phyloP scores from a whole-genome alignment of 2,329 filamentous ascomycete genomes.

The Neonectria magnoliae region DNA sequence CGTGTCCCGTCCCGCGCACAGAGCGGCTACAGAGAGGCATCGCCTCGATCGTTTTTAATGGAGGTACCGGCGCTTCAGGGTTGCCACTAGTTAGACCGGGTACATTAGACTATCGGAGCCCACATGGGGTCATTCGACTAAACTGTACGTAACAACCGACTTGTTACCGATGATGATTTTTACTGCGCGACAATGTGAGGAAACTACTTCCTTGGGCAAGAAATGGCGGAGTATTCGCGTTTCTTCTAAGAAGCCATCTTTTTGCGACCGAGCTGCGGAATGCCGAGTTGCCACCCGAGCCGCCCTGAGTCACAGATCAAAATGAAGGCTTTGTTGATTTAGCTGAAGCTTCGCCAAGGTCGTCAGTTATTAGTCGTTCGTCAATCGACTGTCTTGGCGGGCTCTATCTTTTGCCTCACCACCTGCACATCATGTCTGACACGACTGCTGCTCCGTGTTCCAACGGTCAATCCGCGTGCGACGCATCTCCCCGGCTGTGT shows the following conservation, averaged over 20 bases:
- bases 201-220: constrained; percentile 12
- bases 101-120: constrained; percentile 1
- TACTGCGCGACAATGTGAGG: not conserved
- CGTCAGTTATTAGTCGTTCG: not conserved
- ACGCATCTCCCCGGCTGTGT: constrained; percentile 26
- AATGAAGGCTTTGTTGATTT: not conserved
- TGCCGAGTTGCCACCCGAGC: constrained; percentile 1
- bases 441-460: constrained; percentile 21
- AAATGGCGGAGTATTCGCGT: not conserved
- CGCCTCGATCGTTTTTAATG: not conserved
- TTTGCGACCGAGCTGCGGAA: not conserved
- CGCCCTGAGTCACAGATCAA: constrained; percentile 11
- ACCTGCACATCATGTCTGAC: constrained; percentile 31
- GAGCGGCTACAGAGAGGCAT: not conserved
- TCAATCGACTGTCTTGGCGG: not conserved
- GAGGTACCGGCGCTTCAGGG: not conserved
- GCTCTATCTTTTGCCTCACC: not conserved
- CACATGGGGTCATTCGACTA: not conserved
- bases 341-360: constrained; percentile 8
- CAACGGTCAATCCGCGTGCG: constrained; percentile 19
- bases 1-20: not conserved
- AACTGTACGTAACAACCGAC: not conserved
- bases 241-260: not conserved
- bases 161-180: not conserved
- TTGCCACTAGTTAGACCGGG: constrained; percentile 1